A percentile compares a stretch with the other conserved stretches of the same genome.
Conservation (phyloP, 306 rosid genomes). For the Gynostemma pentaphyllum region DNA sequence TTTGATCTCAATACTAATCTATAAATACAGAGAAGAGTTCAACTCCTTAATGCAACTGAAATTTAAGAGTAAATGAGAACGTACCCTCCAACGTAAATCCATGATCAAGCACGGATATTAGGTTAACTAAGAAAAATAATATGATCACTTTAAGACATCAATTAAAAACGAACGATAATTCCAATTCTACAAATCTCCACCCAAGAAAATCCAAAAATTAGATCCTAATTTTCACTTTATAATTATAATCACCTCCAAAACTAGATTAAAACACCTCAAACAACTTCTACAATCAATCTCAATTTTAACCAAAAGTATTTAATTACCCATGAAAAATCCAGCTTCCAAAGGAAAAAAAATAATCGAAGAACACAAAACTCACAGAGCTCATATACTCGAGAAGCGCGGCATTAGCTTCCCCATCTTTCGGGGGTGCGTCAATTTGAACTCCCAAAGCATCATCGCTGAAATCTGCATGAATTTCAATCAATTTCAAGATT, state of each 20-base stretch:
- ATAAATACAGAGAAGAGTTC: not conserved
- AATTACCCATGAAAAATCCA: not conserved
- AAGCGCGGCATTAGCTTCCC: constrained; percentile 93
- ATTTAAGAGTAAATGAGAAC: no score
- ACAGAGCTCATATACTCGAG: constrained; percentile 66
- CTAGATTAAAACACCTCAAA: not conserved
- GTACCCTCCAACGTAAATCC: not conserved
- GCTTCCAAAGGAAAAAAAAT: not conserved
- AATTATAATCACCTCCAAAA: not conserved
- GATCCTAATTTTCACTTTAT: not conserved
- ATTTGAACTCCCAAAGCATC: constrained; percentile 85
- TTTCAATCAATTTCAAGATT: not conserved
- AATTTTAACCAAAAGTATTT: not conserved
- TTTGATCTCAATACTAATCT: not conserved
- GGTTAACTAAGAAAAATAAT: not conserved
- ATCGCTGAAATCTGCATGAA: constrained; percentile 44
- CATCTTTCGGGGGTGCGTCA: constrained; percentile 86
- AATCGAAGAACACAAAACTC: constrained; percentile 4
- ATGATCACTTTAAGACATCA: not conserved
- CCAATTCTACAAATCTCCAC: not conserved
- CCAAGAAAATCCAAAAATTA: not conserved
- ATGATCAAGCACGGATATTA: not conserved
- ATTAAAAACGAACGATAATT: not conserved
- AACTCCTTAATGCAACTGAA: not conserved
- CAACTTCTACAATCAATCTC: not conserved